Evolutionary conservation across 108 stramenopile genomes (phyloP), one percentile per base, ranked within the genome.

Genomic region (Bacterosira constricta): DNA sequence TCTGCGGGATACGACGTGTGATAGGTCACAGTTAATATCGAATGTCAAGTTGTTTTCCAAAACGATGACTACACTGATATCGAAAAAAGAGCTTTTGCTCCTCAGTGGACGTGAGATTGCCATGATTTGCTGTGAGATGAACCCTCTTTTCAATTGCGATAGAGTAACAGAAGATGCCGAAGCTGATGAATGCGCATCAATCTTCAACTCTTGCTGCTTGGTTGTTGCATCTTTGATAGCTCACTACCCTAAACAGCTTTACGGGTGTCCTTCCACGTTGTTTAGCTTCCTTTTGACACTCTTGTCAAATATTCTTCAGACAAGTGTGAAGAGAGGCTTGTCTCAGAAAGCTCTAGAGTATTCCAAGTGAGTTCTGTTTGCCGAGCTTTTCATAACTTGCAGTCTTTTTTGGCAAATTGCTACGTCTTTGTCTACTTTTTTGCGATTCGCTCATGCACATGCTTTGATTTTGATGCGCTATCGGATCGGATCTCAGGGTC

Each of bases 171-270:
- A 42, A 15, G 45, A 44, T 35, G 51, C 37, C 15, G 51, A 52
- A 34, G 71, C 54, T 36, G 47, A 69, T 27, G 73, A 63, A 23
- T 42, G 53, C 32, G 60, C 58, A 3, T 31, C 50, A 23, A 59
- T 77, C 1, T 91, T 77, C 66, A 59, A 66, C 10, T 70, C 67
- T 26, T 86, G 86, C 72, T 80, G 68, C 50, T 63, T 58, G 25
- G 63, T 90, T 12, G 41, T 88, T 13, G 60, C 85, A 15, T 77
- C 83, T 20, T 63, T 93, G 69, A 63, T 93, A 15, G 77, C 89
- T 42, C 66, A 87, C 32, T 90, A 87, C 64, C 84, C 90, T 4
- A 93, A 91, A 55, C 86, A 88, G 63, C 61, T 91, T 1, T 88
- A 90, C 55, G 70, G 77, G 5, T 93, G 92, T 45, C 82, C 87